Base-by-base conservation (phyloP, 345 rosid genomes). In the Citrus mangshanensis region DNA sequence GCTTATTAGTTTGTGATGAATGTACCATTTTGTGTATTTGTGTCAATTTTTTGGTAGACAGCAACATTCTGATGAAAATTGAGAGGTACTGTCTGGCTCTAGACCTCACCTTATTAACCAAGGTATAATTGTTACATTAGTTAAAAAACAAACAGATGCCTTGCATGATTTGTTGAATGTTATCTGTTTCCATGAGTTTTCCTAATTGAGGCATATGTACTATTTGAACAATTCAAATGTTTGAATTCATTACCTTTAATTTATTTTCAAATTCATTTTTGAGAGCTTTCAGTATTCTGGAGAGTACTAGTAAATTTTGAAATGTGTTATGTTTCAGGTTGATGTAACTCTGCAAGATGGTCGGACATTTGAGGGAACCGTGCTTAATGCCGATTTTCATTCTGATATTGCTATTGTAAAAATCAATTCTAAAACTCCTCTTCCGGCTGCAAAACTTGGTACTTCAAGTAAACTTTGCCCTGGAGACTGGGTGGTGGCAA, bases 311-410 rank as follows among this genome's bases (percentile, higher is more conserved):
- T 67, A 37, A 64, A 30, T 63, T 56, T 68, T 63, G 51, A 28
- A 27, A 34, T 51, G 40, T 10, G 37, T 66, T 77, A 63, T 55
- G n/a, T 34, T 72, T 86, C 81, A 95, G 99, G 92, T 95, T 75
- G 93, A 90, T 54, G 99, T 95, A 82, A 92, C 95, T 66, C 85
- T 95, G 87, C 99, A 93, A 89, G 99, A 95, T 88, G 97, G 99
- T 70, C 86, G 98, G 77, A 90, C 89, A 9, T 95, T 93, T 78
- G 88, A 91, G 81, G 99, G 98, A 30, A 89, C 85, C 38, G 97
- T 95, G 79, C 76, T 90, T 59, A 90, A 95, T 78, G 88, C 88
- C 37, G 99, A 95, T 86, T 72, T 93, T 77, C 99, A 92, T 80
- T 95, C 99, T 49, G 98, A 95, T 84, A 93, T 95, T 81, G 99